Evolutionary conservation across 352 stramenopile species (phyloP).

Genomic region (Globisporangium irregulare): DNA sequence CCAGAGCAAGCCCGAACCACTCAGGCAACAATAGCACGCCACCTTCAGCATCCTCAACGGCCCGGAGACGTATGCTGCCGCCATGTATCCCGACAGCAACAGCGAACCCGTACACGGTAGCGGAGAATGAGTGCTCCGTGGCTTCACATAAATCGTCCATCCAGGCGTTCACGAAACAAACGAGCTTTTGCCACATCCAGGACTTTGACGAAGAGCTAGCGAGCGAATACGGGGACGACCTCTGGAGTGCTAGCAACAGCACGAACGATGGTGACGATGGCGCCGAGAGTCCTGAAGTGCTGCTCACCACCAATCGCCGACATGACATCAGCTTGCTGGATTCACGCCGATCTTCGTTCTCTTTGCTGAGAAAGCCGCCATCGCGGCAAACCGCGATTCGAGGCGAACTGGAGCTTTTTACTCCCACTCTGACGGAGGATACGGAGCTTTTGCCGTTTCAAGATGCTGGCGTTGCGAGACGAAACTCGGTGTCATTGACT

Average conservation of each 20-base stretch:
- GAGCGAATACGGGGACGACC: background rate
- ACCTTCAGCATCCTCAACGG: background rate
- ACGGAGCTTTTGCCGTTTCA: background rate
- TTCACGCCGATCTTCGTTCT: background rate
- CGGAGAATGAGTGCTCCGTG: background rate
- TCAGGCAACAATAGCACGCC: background rate
- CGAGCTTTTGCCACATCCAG: constrained; percentile 15
- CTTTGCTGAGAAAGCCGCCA: background rate
- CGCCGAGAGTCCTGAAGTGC: background rate
- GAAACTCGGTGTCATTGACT: background rate
- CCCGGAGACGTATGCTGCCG: constrained; percentile 11
- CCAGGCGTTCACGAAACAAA: constrained; percentile 4
- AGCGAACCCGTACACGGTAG: constrained; percentile 1
- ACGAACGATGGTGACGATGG: background rate
- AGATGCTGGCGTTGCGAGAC: background rate
- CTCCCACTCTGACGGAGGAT: background rate
- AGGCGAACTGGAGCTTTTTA: constrained; percentile 22
- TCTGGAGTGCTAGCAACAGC: background rate
- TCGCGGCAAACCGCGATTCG: constrained; percentile 39
- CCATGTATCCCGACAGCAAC: constrained; percentile 6
- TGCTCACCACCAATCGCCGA: background rate
- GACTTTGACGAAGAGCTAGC: constrained; percentile 1
- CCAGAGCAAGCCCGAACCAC: background rate
- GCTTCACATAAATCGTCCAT: background rate
- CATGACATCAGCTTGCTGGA: background rate